phyloP scores from a whole-genome alignment of 139 green algal species.

The Ettlia oleoabundans region DNA sequence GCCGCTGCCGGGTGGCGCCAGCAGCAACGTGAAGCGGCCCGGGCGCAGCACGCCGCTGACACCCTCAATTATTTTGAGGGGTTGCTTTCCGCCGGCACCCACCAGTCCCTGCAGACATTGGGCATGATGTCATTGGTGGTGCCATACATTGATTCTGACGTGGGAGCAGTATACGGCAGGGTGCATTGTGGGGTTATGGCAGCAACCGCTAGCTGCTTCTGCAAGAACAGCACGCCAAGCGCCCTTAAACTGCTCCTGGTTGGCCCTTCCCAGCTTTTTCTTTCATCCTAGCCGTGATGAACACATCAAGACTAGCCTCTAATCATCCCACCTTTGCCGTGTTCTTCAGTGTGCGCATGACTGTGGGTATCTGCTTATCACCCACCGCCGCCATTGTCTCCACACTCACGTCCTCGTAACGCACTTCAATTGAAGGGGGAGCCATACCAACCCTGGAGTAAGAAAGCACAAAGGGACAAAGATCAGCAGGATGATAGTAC shows the following conservation, averaged over 20 bases:
- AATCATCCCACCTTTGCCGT: neutral
- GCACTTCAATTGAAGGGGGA: slow-evolving; percentile 12
- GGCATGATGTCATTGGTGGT: neutral
- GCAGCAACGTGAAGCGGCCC: slow-evolving; percentile 60
- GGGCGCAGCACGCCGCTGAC: slow-evolving; percentile 43
- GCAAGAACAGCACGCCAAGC: neutral
- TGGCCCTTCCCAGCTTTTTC: too few relatives aligned
- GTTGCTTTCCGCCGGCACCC: neutral
- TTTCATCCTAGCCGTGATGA: too few relatives aligned
- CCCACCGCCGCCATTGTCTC: slow-evolving; percentile 69
- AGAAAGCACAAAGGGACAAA: too few relatives aligned
- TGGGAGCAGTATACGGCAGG: too few relatives aligned
- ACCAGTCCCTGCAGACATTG: neutral
- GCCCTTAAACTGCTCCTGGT: too few relatives aligned
- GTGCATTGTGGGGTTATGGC: too few relatives aligned
- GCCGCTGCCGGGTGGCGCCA: slow-evolving; percentile 70
- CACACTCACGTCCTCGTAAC: slow-evolving; percentile 68
- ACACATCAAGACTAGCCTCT: too few relatives aligned
- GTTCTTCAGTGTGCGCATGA: slow-evolving; percentile 38
- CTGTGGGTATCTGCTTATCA: slow-evolving; percentile 60
- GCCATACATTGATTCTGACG: neutral
- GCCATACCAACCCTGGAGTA: slow-evolving; percentile 20
- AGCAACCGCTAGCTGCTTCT: neutral
- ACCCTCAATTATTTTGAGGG: slow-evolving; percentile 34
- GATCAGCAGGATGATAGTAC: too few relatives aligned